phyloP scores from a whole-genome alignment of 805 yeast genomes.

The Metschnikowia amazonensis region DNA sequence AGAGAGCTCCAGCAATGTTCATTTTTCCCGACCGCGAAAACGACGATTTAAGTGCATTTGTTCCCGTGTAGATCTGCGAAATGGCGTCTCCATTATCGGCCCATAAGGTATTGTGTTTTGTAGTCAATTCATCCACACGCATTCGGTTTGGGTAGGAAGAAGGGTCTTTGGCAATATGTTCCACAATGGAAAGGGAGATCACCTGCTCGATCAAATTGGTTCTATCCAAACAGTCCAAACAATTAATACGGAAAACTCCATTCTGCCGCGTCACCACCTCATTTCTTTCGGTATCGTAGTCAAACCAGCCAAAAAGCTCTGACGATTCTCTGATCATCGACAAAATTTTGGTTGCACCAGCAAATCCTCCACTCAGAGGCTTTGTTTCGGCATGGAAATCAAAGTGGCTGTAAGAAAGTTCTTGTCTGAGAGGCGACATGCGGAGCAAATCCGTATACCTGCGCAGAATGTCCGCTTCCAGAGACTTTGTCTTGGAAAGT shows the following conservation, averaged over 20 bases:
- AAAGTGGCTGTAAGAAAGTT: conserved; percentile 64
- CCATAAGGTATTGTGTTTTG: conserved; percentile 38
- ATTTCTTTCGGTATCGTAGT: conserved; percentile 55
- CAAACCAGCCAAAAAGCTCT: conserved; percentile 77
- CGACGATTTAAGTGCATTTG: conserved; percentile 83
- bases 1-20: conserved; percentile 95
- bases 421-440: conserved; percentile 27
- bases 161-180: conserved; percentile 22
- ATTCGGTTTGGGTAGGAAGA: conserved; percentile 4
- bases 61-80: conserved; percentile 64
- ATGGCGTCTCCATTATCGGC: conserved; percentile 69
- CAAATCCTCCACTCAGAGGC: conserved; percentile 70
- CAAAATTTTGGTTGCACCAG: conserved; percentile 70
- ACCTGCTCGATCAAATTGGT: conserved; percentile 88
- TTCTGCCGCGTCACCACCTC: conserved; percentile 69
- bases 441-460: conserved; percentile 60
- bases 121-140: conserved; percentile 12
- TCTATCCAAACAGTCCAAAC: conserved; percentile 91
- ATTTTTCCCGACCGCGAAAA: conserved; percentile 93
- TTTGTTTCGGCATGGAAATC: conserved; percentile 94
- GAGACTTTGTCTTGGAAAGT: conserved; percentile 66
- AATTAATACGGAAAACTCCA: conserved; percentile 90
- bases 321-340: conserved; percentile 63
- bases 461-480: conserved; percentile 68
- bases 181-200: conserved; percentile 67